phyloP scores from a whole-genome alignment of 768 basidiomycete genomes.

The Galerina sulciceps region DNA sequence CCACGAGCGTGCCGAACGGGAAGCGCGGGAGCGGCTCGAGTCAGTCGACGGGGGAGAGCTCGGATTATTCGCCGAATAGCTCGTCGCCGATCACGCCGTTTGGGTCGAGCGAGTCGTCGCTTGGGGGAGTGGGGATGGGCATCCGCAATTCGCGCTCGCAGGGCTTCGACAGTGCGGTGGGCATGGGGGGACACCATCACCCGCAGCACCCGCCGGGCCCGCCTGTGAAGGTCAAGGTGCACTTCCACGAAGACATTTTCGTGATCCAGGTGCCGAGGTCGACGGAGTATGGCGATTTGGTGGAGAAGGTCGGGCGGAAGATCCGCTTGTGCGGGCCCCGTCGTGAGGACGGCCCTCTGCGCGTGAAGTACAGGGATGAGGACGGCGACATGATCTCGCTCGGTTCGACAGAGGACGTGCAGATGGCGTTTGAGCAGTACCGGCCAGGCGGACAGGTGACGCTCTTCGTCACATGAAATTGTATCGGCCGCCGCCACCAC shows the following conservation, averaged over 20 bases:
- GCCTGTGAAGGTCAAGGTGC: constrained; percentile 90
- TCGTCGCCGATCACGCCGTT: constrained; percentile 89
- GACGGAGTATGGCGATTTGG: constrained; percentile 82
- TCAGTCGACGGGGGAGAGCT: constrained; percentile 80
- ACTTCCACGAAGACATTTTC: constrained; percentile 94
- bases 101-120: constrained; percentile 86
- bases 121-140: constrained; percentile 60
- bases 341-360: constrained; percentile 77
- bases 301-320: constrained; percentile 91
- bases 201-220: constrained; percentile 22
- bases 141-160: constrained; percentile 61
- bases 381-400: constrained; percentile 90
- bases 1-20: constrained; percentile 45
- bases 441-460: constrained; percentile 82
- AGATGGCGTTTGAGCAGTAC: constrained; percentile 90
- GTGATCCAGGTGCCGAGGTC: constrained; percentile 85
- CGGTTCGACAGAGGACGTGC: constrained; percentile 90
- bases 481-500: constrained; percentile 2
- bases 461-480: constrained; percentile 72
- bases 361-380: constrained; percentile 90
- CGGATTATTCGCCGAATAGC: constrained; percentile 84
- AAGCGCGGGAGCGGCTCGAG: constrained; percentile 88
- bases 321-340: constrained; percentile 88
- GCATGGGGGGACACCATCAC: too few species aligned
- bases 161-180: constrained; percentile 46